These are phyloP conservation scores for Claviceps sp. DNA, from an alignment of 2,329 filamentous ascomycete genomes.

Conservation along the genomic window DNA sequence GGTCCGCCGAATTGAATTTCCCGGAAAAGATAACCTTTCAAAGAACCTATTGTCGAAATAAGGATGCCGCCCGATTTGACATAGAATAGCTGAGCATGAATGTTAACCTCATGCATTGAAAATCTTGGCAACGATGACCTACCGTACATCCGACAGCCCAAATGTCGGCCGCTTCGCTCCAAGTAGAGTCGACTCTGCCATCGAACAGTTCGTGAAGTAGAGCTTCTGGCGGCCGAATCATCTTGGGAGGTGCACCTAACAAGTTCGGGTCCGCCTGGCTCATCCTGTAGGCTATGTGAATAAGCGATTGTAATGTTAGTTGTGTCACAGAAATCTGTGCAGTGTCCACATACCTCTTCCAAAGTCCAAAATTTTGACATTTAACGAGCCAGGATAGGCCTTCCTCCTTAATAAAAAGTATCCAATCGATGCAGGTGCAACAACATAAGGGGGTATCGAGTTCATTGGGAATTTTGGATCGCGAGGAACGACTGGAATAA, in stretches of 20 bases:
- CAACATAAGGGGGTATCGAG: background rate
- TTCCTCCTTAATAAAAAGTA: background rate
- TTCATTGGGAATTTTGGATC: background rate
- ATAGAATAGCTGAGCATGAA: background rate
- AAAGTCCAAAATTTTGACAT: conserved; percentile 1
- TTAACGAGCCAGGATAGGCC: background rate
- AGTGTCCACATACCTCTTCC: background rate
- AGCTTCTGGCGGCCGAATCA: no score
- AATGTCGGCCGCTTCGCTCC: no score
- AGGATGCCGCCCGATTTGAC: background rate
- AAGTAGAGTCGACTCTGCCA: no score
- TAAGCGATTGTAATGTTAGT: background rate
- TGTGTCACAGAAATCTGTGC: background rate
- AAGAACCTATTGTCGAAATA: background rate
- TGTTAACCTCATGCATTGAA: background rate
- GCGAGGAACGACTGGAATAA: background rate
- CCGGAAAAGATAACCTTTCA: no score
- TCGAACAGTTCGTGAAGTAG: no score
- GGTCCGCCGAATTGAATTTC: no score
- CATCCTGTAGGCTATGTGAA: background rate
- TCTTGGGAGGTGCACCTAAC: no score
- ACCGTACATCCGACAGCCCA: background rate
- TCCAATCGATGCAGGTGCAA: background rate
- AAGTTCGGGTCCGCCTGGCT: background rate
- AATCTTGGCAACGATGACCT: background rate